phyloP scores from a whole-genome alignment of 2,329 filamentous ascomycete species.

The Bisporella sp. region DNA sequence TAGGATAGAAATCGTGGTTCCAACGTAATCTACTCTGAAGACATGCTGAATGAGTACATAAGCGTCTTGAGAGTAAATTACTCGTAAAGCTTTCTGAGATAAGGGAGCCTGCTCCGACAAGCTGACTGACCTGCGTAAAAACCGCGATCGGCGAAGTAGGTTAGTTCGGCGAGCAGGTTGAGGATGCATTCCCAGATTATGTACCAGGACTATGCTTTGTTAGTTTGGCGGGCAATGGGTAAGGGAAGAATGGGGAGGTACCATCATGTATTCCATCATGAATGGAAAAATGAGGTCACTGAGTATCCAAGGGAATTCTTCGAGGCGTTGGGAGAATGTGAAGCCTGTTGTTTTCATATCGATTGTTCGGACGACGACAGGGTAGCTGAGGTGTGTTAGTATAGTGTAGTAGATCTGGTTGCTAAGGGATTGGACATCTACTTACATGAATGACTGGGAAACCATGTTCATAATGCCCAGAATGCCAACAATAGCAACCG shows the following conservation, averaged over 20 bases:
- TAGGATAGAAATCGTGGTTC: too few relatives aligned
- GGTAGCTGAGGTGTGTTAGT: constrained; percentile 38
- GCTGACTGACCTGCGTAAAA: constrained; percentile 44
- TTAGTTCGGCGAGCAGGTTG: constrained; percentile 71
- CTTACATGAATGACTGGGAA: constrained; percentile 60
- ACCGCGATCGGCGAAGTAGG: constrained; percentile 67
- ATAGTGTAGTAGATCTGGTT: too few relatives aligned
- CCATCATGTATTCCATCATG: constrained; percentile 63
- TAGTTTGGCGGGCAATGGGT: background rate
- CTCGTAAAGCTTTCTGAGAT: too few relatives aligned
- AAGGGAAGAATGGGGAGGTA: constrained; percentile 3
- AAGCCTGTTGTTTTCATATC: constrained; percentile 61
- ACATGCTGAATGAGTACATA: too few relatives aligned
- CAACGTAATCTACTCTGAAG: too few relatives aligned
- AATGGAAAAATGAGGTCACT: constrained; percentile 71
- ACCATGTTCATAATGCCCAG: constrained; percentile 75
- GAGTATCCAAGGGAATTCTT: constrained; percentile 68
- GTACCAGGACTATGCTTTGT: constrained; percentile 56
- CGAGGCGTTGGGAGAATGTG: constrained; percentile 52
- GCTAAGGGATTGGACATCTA: too few relatives aligned
- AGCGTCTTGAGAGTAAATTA: too few relatives aligned
- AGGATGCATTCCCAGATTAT: constrained; percentile 73
- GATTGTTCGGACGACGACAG: constrained; percentile 61
- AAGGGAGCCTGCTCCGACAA: too few relatives aligned
- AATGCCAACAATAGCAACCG: constrained; percentile 61